These are phyloP conservation scores for Fusarium sp. DNA, from an alignment of 2,329 filamentous ascomycete species.

Conservation along the genomic window DNA sequence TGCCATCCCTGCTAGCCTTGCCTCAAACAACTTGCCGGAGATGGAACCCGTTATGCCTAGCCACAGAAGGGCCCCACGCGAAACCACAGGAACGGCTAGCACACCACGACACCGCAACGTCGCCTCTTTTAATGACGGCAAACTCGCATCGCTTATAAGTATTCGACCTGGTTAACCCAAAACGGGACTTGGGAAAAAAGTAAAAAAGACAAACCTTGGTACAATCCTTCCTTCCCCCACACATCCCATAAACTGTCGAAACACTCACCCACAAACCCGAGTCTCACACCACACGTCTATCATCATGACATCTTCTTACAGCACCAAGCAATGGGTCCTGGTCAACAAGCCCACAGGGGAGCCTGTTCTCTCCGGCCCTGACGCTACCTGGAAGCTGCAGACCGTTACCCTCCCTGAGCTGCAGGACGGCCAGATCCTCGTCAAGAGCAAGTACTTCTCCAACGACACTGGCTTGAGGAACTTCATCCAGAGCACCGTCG, in stretches of 20 bases:
- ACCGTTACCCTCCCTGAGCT: constrained; percentile 45
- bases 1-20: constrained; percentile 9
- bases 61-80: constrained; percentile 26
- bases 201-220: constrained; percentile 3
- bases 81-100: constrained; percentile 29
- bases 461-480: constrained; percentile 50
- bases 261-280: not conserved
- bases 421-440: constrained; percentile 48
- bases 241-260: not conserved
- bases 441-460: constrained; percentile 48
- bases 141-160: constrained; percentile 31
- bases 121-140: constrained; percentile 10
- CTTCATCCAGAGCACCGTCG: constrained; percentile 50
- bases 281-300: constrained; percentile 5
- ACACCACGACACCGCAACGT: not conserved
- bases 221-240: constrained; percentile 1
- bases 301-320: constrained; percentile 44
- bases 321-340: constrained; percentile 52
- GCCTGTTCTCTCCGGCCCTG: constrained; percentile 45
- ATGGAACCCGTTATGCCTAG: constrained; percentile 24
- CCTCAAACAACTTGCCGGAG: constrained; percentile 9
- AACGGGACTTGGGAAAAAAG: not conserved
- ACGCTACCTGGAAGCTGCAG: constrained; percentile 49
- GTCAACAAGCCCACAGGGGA: constrained; percentile 46
- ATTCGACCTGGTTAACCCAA: not conserved